Conservation (phyloP, 495 filamentous ascomycete species). For the Penicillium salamii region DNA sequence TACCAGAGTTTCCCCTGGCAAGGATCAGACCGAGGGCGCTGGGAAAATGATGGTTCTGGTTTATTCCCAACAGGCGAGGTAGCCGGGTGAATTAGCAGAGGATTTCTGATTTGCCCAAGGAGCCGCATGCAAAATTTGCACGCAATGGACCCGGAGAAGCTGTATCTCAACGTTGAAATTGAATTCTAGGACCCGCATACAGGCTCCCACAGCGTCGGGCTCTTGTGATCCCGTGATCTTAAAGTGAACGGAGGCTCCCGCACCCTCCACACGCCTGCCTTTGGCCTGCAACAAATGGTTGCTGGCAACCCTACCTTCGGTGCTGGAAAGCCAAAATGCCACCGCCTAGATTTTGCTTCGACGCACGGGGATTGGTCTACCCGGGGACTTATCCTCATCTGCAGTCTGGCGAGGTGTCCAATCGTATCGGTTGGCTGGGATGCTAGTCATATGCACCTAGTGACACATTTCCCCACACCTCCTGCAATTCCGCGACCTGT, state of each 20-base stretch:
- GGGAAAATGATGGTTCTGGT: constrained; percentile 16
- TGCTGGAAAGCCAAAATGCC: constrained; percentile 31
- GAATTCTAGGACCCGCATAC: constrained; percentile 42
- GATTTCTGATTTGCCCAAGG: constrained; percentile 1
- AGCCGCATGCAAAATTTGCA: constrained; percentile 8
- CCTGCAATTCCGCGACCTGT: constrained; percentile 12
- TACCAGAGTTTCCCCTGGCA: constrained; percentile 26
- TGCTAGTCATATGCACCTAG: constrained; percentile 37
- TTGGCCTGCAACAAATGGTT: constrained; percentile 41
- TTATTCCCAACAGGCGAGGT: constrained; percentile 30
- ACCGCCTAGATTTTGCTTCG: constrained; percentile 15
- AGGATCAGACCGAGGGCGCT: constrained; percentile 27
- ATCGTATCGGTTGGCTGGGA: constrained; percentile 23
- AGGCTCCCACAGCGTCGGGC: constrained; percentile 39
- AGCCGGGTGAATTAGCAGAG: constrained; percentile 9
- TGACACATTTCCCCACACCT: constrained; percentile 18
- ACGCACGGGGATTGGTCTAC: constrained; percentile 32
- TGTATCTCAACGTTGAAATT: constrained; percentile 43
- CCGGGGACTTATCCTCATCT: constrained; percentile 24
- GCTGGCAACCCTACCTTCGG: constrained; percentile 16
- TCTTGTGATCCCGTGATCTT: constrained; percentile 43
- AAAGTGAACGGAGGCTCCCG: constrained; percentile 41
- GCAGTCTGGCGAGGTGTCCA: constrained; percentile 29
- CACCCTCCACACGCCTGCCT: constrained; percentile 31
- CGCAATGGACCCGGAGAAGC: constrained; percentile 5